Conservation (phyloP, 768 basidiomycete genomes). For the Postia placenta region DNA sequence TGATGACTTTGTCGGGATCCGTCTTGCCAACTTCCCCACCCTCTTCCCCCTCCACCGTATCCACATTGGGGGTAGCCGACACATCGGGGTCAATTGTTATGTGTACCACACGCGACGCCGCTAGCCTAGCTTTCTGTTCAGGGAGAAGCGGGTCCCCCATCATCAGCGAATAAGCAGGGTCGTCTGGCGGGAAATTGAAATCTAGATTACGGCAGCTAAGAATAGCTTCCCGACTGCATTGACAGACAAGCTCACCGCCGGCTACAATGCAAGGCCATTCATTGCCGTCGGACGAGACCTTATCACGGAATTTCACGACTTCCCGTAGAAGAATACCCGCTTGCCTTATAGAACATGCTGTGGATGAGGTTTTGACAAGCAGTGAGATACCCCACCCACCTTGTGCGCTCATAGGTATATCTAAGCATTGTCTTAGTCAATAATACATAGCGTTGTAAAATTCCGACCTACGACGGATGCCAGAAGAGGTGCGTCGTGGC, state of each 20-base stretch:
- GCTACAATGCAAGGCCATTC: constrained; percentile 79
- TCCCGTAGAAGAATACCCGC: constrained; percentile 67
- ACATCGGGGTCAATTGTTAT: constrained; percentile 60
- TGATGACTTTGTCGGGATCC: constrained; percentile 69
- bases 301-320: constrained; percentile 47
- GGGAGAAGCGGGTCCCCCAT: constrained; percentile 52
- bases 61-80: constrained; percentile 19
- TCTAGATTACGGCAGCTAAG: constrained; percentile 42
- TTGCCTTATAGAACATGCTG: constrained; percentile 47
- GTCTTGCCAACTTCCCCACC: constrained; percentile 33
- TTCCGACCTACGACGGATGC: constrained; percentile 69
- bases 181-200: constrained; percentile 84
- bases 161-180: constrained; percentile 77
- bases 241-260: constrained; percentile 52
- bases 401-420: constrained; percentile 79
- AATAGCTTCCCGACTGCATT: background rate
- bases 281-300: constrained; percentile 24
- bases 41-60: constrained; percentile 30
- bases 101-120: constrained; percentile 67
- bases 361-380: background rate
- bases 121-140: constrained; percentile 46
- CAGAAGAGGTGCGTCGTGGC: constrained; percentile 94
- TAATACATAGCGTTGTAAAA: background rate
- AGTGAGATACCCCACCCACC: constrained; percentile 40
- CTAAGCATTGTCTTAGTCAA: constrained; percentile 22